Evolutionary conservation across 1,284 basidiomycete species (phyloP).

Genomic region (Cryptococcus sp.): DNA sequence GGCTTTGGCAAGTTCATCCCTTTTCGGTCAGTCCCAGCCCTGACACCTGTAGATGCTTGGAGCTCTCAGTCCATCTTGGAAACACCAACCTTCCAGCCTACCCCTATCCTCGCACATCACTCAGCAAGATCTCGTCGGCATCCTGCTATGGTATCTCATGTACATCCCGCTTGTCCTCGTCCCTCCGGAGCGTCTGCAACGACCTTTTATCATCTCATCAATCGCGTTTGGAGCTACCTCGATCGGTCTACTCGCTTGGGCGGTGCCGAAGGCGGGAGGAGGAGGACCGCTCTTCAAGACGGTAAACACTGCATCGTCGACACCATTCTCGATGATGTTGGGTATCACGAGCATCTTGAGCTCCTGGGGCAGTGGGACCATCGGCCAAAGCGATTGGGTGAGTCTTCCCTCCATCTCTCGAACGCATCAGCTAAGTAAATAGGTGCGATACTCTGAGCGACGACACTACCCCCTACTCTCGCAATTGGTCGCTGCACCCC

Average conservation of each 20-base stretch:
- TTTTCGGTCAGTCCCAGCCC: neutral
- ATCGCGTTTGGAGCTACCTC: conserved; percentile 22
- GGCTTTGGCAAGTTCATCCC: neutral
- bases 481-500: conserved; percentile 23
- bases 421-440: neutral
- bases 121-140: conserved; percentile 24
- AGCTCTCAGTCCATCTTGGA: conserved; percentile 22
- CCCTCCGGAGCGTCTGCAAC: conserved; percentile 29
- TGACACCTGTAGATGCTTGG: conserved; percentile 15
- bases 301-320: conserved; percentile 14
- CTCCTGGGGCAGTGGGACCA: conserved; percentile 26
- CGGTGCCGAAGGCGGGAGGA: conserved; percentile 18
- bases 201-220: conserved; percentile 27
- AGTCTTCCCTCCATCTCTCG: neutral
- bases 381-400: conserved; percentile 30
- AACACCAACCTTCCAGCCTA: conserved; percentile 15
- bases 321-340: conserved; percentile 27
- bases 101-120: conserved; percentile 18
- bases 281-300: conserved; percentile 29
- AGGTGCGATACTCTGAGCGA: conserved; percentile 27
- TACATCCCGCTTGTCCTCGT: conserved; percentile 30
- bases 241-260: conserved; percentile 31
- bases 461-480: conserved; percentile 19
- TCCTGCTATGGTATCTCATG: conserved; percentile 26
- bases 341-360: conserved; percentile 30